Base-by-base conservation (phyloP, 2,329 filamentous ascomycete species). In the Phyllosticta citrichinensis region DNA sequence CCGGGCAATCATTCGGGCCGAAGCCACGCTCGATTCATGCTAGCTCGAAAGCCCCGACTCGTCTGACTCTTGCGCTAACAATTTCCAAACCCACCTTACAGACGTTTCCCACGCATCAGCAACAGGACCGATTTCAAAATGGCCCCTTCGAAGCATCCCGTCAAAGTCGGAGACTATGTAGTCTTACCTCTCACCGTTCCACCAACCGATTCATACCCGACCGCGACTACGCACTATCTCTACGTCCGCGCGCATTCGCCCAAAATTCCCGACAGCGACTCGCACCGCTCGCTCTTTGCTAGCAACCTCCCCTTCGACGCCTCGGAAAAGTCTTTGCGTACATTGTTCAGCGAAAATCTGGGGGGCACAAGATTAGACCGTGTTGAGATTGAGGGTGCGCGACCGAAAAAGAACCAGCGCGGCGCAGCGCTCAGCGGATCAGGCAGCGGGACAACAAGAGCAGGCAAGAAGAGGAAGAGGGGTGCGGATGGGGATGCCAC, bases 241-340 rank as follows among this genome's bases (percentile, higher is more conserved):
- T 96, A 96, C 76, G 76, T 97, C 60, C 89, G 90, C 65, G 85
- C 85, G 60, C 92, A 97, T 74, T 81, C 86, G 54, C 91, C 93
- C 63, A 65, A 70, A 24, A 70, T 68, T 11, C 85, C 89, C 14
- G 88, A 87, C 8, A 79, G 82, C 60, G 82, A 88, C 73, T 88
- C 93, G 67, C 78, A 35, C 24, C 86, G 92, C 67, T 91, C 89
- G 63, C 81, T 99, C 19, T 99, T 96, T 75, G 72, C 96, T n/a
- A 88, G 92, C 65, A 97, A 99, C 69, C 77, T 95, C 0, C 94
- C 94, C 6, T 80, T 87, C 64, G 92, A 97, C 70, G 87, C 90
- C 62, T 95, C 90, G 4, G 86, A 90, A 61, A 73, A 79, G 1
- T 89, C 92, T 68, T 80, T 97, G 52, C 86, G 90, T 53, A 80